Evolutionary conservation across 2,329 filamentous ascomycete genomes (phyloP), one percentile per base, ranked within the genome.

Genomic region (Orbilia blumenaviensis): DNA sequence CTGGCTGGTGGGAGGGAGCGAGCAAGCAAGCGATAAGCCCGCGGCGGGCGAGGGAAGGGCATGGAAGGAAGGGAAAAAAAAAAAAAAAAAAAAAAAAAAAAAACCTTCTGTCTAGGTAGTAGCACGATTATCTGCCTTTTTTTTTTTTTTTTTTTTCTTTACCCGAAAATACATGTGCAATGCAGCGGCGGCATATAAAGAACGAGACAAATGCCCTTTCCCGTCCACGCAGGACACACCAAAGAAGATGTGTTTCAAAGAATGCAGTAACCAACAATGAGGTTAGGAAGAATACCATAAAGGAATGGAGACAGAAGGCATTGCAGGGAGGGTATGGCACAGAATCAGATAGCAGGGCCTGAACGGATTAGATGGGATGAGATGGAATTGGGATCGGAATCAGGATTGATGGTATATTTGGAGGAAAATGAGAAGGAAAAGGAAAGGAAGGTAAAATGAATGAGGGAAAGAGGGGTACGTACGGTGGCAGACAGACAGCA

Each of bases 381-480:
- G 23, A 48, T n/a, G 9, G 21, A 8, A 44, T 10, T n/a, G 18
- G 41, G 42, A 46, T 23, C n/a, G n/a, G 18, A 14, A 38, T 7
- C 12, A 38, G 36, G 36, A 14, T 14, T 3, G 29, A 34, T n/a
- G n/a, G 10, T 34, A 34, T 34, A 34, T 34, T 34, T 12, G n/a
- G 18, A 46, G 18, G 18, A 8, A 18, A 18, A 44, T 21, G 36
- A 14, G 12, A 38, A 3, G 5, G 36, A 14, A 38, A 3, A 38
- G 36, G 12, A 7, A 7, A 14, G n/a, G 78, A 79, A 61, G 77
- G 76, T 32, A 79, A 79, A 78, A 69, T 79, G 78, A 66, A 61
- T 46, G 79, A 66, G 58, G 52, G 32, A 14, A 46, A 46, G 79
- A 80, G 18, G 79, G 79, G 60, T 54, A 54, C 48, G 27, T 34